These are phyloP conservation scores for Trebouxiophyceae sp. DNA, from an alignment of 163 green algal species.

Conservation along the genomic window DNA sequence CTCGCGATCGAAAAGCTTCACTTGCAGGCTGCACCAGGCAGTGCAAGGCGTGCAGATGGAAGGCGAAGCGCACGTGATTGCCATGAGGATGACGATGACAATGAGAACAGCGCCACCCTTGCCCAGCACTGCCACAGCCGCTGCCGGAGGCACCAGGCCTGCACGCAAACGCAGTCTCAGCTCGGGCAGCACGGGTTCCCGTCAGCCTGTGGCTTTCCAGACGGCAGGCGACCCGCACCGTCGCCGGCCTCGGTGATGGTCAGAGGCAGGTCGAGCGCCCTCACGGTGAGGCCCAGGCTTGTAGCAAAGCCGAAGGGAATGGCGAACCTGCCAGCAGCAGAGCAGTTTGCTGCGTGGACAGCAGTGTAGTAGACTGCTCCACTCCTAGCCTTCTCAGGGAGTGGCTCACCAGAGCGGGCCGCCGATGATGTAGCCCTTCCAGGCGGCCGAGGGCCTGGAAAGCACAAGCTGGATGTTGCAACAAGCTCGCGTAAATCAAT, in stretches of 20 bases:
- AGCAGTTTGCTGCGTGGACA: too few relatives aligned
- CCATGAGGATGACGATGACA: constrained; percentile 63
- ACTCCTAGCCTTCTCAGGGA: not conserved
- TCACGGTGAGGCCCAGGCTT: constrained; percentile 14
- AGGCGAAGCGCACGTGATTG: constrained; percentile 11
- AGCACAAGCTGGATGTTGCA: too few relatives aligned
- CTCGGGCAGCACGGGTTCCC: not conserved
- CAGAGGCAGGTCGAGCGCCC: constrained; percentile 19
- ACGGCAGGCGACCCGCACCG: constrained; percentile 2
- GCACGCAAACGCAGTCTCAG: constrained; percentile 20
- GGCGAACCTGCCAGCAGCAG: constrained; percentile 19
- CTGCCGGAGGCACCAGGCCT: constrained; percentile 79
- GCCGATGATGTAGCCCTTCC: constrained; percentile 82
- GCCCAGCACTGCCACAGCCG: constrained; percentile 64
- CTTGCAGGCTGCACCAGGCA: not conserved
- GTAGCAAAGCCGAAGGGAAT: constrained; percentile 18
- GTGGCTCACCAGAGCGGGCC: constrained; percentile 61
- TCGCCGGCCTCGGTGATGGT: constrained; percentile 22
- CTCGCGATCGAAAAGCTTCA: not conserved
- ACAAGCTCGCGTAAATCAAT: too few relatives aligned
- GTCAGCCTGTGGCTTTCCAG: not conserved
- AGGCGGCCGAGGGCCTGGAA: constrained; percentile 71
- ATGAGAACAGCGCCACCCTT: constrained; percentile 64
- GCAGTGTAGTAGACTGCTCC: too few relatives aligned
- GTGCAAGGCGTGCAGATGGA: not conserved